Percentiles rank a stretch among this genome's conserved stretches.
Evolutionary conservation across 139 green algal genomes (phyloP).

Genomic region (Tetratostichococcus sp.): DNA sequence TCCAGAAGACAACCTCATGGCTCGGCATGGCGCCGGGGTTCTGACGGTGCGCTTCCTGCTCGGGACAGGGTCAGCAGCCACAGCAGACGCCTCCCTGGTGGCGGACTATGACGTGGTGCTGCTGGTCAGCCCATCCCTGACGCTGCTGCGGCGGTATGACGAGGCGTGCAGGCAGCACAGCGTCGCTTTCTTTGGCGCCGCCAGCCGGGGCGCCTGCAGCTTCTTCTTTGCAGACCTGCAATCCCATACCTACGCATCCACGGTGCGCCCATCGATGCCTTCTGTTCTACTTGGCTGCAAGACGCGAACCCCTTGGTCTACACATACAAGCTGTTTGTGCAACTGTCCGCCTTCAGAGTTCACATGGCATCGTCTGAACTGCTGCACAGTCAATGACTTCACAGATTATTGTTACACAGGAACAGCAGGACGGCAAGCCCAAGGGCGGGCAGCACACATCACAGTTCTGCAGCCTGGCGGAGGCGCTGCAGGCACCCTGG

Average conservation of each 20-base stretch:
- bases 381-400: too few relatives aligned
- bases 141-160: constrained; percentile 27
- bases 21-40: too few relatives aligned
- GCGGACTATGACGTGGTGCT: constrained; percentile 47
- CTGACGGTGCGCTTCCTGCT: too few relatives aligned
- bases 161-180: constrained; percentile 24
- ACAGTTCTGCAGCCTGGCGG: constrained; percentile 10
- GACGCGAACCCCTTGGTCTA: too few relatives aligned
- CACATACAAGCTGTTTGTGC: too few relatives aligned
- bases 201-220: constrained; percentile 36
- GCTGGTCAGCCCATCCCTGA: constrained; percentile 22
- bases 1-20: too few relatives aligned
- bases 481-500: constrained; percentile 12
- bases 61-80: not conserved
- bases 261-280: constrained; percentile 20
- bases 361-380: too few relatives aligned
- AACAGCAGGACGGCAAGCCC: constrained; percentile 9
- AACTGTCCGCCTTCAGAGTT: too few relatives aligned
- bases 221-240: constrained; percentile 72
- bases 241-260: constrained; percentile 49
- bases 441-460: not conserved
- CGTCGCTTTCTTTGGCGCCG: constrained; percentile 56
- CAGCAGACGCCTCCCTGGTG: constrained; percentile 3
- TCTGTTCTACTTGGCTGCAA: too few relatives aligned
- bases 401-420: too few relatives aligned